Conservation (phyloP, 768 basidiomycete genomes). For the Leccinum broughii region DNA sequence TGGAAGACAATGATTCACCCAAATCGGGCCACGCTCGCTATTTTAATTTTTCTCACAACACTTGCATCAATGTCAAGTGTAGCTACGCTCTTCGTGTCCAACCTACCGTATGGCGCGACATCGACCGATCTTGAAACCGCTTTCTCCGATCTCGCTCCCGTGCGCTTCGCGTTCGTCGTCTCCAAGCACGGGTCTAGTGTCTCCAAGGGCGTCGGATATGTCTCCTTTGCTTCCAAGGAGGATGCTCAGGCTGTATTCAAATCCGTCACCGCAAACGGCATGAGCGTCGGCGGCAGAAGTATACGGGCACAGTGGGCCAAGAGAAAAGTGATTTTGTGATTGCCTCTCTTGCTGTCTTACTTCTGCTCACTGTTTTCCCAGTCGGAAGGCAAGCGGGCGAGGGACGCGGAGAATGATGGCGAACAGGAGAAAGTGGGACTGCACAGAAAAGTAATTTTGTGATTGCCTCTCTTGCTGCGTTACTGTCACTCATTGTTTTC, state of each 20-base stretch:
- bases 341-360: too few relatives aligned
- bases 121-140: conserved; percentile 88
- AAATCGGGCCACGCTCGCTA: too few relatives aligned
- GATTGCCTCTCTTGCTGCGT: too few relatives aligned
- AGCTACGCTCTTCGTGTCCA: conserved; percentile 88
- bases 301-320: conserved; percentile 82
- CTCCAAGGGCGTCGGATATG: conserved; percentile 96
- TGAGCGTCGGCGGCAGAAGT: conserved; percentile 65
- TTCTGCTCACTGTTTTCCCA: conserved; percentile 20
- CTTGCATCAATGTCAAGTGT: conserved; percentile 38
- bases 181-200: conserved; percentile 69
- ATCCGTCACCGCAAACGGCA: conserved; percentile 61
- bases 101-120: conserved; percentile 88
- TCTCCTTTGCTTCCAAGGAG: conserved; percentile 85
- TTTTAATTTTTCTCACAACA: neutral
- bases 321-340: conserved; percentile 53
- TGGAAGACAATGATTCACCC: too few relatives aligned
- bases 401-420: conserved; percentile 23
- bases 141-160: conserved; percentile 94
- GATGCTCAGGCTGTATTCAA: conserved; percentile 80
- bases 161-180: conserved; percentile 92
- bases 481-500: neutral
- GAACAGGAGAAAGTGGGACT: conserved; percentile 22
- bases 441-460: conserved; percentile 59
- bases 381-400: conserved; percentile 41